Conservation (phyloP, 768 basidiomycete species). For the Auriculariales sp. region DNA sequence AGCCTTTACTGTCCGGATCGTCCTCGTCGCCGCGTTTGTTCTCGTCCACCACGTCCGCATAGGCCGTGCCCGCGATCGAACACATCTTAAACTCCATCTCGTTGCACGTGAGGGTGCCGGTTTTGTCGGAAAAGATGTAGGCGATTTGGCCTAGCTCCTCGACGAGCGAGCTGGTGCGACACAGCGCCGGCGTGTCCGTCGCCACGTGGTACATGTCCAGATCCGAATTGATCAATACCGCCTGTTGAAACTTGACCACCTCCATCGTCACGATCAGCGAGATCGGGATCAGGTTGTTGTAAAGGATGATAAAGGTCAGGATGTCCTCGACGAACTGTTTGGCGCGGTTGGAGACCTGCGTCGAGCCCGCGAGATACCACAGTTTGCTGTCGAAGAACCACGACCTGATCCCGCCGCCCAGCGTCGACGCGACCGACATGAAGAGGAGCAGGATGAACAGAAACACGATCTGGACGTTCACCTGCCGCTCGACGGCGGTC, state of each 20-base stretch:
- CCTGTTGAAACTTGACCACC: conserved; percentile 97
- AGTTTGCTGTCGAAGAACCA: conserved; percentile 81
- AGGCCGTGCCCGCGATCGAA: conserved; percentile 75
- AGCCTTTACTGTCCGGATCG: conserved; percentile 34
- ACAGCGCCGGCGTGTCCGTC: conserved; percentile 93
- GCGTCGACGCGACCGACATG: conserved; percentile 78
- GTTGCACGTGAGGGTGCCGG: conserved; percentile 89
- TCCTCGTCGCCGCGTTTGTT: conserved; percentile 47
- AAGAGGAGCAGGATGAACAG: conserved; percentile 78
- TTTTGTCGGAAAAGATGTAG: conserved; percentile 91
- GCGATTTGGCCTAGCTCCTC: conserved; percentile 98
- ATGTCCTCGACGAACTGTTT: conserved; percentile 45
- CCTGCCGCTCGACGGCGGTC: conserved; percentile 89
- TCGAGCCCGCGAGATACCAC: conserved; percentile 72
- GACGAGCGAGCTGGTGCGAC: conserved; percentile 94
- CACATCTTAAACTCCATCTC: conserved; percentile 96
- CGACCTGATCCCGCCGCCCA: conserved; percentile 80
- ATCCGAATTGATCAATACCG: conserved; percentile 91
- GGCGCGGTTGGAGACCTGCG: conserved; percentile 27
- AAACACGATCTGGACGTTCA: conserved; percentile 93
- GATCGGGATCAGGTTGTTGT: conserved; percentile 98
- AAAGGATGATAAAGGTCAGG: conserved; percentile 94
- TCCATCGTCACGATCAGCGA: conserved; percentile 99
- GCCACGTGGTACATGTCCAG: conserved; percentile 95
- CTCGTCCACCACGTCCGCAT: conserved; percentile 86